phyloP scores from a whole-genome alignment of 768 basidiomycete species.

The Imleria badia region DNA sequence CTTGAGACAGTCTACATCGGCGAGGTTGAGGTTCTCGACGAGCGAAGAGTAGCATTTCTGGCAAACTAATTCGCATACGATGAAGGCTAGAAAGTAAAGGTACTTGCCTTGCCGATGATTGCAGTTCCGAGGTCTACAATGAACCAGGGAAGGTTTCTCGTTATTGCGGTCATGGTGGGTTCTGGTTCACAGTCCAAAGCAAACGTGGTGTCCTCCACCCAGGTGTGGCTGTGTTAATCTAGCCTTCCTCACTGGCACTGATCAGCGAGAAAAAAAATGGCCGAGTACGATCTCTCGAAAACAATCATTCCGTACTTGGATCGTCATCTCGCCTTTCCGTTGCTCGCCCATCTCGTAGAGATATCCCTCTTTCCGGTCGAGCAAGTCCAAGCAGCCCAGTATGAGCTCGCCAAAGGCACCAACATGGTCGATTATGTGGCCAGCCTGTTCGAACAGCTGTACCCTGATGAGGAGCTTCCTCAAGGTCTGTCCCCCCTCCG shows the following conservation, averaged over 20 bases:
- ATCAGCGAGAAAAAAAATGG: conserved; percentile 46
- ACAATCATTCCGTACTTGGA: conserved; percentile 91
- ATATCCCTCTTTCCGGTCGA: conserved; percentile 72
- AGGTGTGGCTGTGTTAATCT: conserved; percentile 26
- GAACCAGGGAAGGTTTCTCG: conserved; percentile 83
- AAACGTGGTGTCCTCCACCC: conserved; percentile 1
- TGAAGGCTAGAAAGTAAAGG: not conserved
- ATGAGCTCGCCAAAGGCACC: conserved; percentile 95
- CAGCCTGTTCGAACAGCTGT: conserved; percentile 72
- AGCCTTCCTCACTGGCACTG: not conserved
- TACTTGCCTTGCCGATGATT: conserved; percentile 73
- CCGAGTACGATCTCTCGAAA: conserved; percentile 88
- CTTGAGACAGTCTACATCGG: conserved; percentile 82
- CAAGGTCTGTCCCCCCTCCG: conserved; percentile 48
- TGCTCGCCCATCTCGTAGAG: conserved; percentile 85
- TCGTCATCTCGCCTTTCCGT: conserved; percentile 90
- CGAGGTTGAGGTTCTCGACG: conserved; percentile 79
- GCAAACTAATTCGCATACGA: not conserved
- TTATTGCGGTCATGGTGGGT: conserved; percentile 67
- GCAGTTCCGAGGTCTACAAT: conserved; percentile 78
- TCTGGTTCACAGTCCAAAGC: conserved; percentile 4
- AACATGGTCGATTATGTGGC: conserved; percentile 98
- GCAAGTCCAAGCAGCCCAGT: conserved; percentile 86
- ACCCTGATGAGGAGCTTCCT: conserved; percentile 70
- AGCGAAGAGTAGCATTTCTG: conserved; percentile 91